Percentiles rank a stretch among this genome's conserved stretches.
Conservation (phyloP, 2,329 filamentous ascomycete genomes). For the Verticillium klebahnii region DNA sequence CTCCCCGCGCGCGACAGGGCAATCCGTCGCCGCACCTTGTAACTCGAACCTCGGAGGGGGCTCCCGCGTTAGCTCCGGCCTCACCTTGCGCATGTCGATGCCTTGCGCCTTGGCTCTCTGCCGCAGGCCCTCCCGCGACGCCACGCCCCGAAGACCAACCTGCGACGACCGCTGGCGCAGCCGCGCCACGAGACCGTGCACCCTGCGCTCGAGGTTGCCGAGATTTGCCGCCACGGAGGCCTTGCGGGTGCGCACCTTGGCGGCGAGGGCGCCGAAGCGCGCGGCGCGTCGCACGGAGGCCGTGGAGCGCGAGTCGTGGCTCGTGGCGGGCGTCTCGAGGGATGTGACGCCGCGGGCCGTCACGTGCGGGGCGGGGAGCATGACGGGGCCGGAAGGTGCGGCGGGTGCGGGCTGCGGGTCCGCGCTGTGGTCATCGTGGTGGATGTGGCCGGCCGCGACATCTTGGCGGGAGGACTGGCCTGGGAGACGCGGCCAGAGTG, state of each 20-base stretch:
- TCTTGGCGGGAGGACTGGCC: constrained; percentile 10
- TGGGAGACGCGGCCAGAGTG: constrained; percentile 8
- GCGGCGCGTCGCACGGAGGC: not conserved
- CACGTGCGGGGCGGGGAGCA: not conserved
- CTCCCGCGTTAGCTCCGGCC: not conserved
- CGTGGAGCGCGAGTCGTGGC: not conserved
- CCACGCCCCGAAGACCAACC: not conserved
- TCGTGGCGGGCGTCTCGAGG: not conserved
- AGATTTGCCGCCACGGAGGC: not conserved
- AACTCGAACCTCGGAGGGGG: not conserved
- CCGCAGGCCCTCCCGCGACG: not conserved
- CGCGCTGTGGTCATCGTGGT: constrained; percentile 5
- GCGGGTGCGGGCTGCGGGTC: not conserved
- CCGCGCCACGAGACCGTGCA: not conserved
- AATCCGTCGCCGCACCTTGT: not conserved
- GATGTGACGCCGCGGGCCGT: not conserved
- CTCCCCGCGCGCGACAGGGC: not conserved
- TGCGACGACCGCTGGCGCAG: not conserved
- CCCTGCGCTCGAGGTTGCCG: not conserved
- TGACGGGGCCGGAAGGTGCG: not conserved
- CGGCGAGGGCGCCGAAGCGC: not conserved
- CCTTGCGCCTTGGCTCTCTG: not conserved
- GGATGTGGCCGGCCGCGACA: constrained; percentile 1
- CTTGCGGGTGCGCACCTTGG: not conserved
- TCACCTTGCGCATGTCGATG: not conserved